A percentile compares a stretch with the other conserved stretches of the same genome.
These are phyloP conservation scores for Lumnitzera littorea DNA, from an alignment of 345 rosid genomes.

Conservation along the genomic window DNA sequence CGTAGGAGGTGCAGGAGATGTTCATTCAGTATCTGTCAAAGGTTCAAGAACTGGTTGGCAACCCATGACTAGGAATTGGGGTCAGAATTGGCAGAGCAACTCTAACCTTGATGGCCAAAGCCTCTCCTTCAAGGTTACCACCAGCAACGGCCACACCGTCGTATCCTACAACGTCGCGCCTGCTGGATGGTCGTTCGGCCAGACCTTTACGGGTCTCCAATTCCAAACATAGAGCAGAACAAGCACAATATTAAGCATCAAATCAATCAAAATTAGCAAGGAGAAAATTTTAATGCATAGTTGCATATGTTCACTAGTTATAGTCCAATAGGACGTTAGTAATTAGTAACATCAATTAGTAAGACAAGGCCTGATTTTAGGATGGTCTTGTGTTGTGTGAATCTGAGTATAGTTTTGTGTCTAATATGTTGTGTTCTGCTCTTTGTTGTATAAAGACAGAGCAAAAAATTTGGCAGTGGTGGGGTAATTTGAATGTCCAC, in stretches of 20 bases:
- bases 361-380: constrained; percentile 4
- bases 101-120: constrained; percentile 34
- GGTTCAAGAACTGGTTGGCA: constrained; percentile 48
- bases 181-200: constrained; percentile 47
- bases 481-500: neutral
- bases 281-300: neutral
- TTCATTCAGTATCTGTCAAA: constrained; percentile 35
- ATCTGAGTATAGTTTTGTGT: neutral
- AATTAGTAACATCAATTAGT: too few relatives aligned
- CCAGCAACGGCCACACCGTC: constrained; percentile 33
- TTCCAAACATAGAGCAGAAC: constrained; percentile 7
- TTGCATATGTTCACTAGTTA: neutral
- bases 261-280: neutral
- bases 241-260: neutral
- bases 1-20: constrained; percentile 56
- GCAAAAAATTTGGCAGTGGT: neutral
- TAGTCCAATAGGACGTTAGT: neutral
- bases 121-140: constrained; percentile 42
- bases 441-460: neutral
- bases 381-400: constrained; percentile 2
- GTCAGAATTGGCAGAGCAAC: constrained; percentile 63
- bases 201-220: constrained; percentile 37
- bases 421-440: neutral
- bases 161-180: constrained; percentile 37
- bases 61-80: constrained; percentile 55